Conservation (phyloP, 2,329 filamentous ascomycete species). For the Alternaria ethzedia region DNA sequence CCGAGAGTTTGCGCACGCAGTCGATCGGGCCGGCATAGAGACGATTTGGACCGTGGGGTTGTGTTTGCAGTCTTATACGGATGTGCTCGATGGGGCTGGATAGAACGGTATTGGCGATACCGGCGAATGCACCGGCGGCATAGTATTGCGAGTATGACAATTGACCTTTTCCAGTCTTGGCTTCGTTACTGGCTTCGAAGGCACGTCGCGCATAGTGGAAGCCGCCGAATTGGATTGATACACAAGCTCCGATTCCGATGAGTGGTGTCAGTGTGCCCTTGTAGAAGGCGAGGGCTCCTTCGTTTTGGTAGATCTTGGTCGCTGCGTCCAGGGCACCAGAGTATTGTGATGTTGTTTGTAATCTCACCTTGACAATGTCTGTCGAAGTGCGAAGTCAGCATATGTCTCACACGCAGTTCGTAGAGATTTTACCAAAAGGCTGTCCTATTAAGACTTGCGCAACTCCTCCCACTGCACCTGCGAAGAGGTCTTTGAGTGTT, state of each 20-base stretch:
- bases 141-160: slow-evolving; percentile 89
- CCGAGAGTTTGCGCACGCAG: slow-evolving; percentile 83
- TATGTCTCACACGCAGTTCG: background rate
- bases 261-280: slow-evolving; percentile 96
- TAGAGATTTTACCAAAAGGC: background rate
- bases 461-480: slow-evolving; percentile 88
- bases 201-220: slow-evolving; percentile 91
- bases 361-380: slow-evolving; percentile 82
- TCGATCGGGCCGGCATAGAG: slow-evolving; percentile 87
- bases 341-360: slow-evolving; percentile 88
- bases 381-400: slow-evolving; percentile 35
- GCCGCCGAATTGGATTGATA: slow-evolving; percentile 94
- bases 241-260: slow-evolving; percentile 94
- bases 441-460: slow-evolving; percentile 53
- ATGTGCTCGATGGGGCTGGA: slow-evolving; percentile 96
- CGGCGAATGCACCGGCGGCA: slow-evolving; percentile 87
- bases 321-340: slow-evolving; percentile 80
- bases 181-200: slow-evolving; percentile 75
- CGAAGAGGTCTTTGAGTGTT: slow-evolving; percentile 84
- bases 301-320: slow-evolving; percentile 81
- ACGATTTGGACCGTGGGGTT: slow-evolving; percentile 81
- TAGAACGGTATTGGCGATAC: slow-evolving; percentile 85
- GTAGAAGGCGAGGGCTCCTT: slow-evolving; percentile 93
- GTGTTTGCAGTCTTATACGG: slow-evolving; percentile 92
- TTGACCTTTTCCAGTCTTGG: slow-evolving; percentile 50